phyloP scores from a whole-genome alignment of 2,329 filamentous ascomycete species.

The Penicillium corylophilum region DNA sequence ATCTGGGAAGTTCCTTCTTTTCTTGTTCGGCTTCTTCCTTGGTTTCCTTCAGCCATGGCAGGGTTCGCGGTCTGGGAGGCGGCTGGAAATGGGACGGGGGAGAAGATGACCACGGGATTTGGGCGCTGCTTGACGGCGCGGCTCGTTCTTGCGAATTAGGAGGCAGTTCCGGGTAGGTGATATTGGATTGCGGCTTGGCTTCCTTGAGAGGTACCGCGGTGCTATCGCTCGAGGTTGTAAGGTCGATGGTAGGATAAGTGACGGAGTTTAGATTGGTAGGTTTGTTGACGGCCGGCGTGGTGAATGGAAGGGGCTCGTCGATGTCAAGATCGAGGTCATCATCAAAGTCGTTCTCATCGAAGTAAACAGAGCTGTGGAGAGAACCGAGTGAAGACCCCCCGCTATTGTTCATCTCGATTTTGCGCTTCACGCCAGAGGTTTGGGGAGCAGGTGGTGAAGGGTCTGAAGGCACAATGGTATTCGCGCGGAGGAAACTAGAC shows the following conservation, averaged over 20 bases:
- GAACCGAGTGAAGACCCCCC: conserved; percentile 38
- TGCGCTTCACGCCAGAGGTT: conserved; percentile 38
- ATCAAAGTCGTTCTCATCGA: conserved; percentile 81
- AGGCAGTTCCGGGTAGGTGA: conserved; percentile 40
- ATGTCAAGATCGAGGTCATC: conserved; percentile 73
- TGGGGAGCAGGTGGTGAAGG: conserved; percentile 18
- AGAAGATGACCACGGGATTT: conserved; percentile 69
- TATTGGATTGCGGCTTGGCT: conserved; percentile 18
- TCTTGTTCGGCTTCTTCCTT: conserved; percentile 31
- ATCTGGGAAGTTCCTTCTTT: conserved; percentile 27
- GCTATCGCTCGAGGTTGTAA: conserved; percentile 2
- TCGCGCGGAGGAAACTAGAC: conserved; percentile 29
- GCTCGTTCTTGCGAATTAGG: conserved; percentile 27
- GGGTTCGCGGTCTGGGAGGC: conserved; percentile 59
- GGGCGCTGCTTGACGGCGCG: conserved; percentile 53
- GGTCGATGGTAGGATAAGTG: conserved; percentile 20
- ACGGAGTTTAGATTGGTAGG: conserved; percentile 13
- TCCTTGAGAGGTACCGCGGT: conserved; percentile 10
- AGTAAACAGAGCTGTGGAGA: conserved; percentile 56
- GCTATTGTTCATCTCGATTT: conserved; percentile 35
- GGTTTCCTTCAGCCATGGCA: conserved; percentile 57
- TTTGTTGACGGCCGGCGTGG: conserved; percentile 15
- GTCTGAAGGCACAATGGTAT: conserved; percentile 23
- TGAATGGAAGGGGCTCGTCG: conserved; percentile 32
- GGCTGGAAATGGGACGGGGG: conserved; percentile 46